Percentiles rank a stretch among this genome's conserved stretches.
Conservation (phyloP, 345 rosid genomes). For the Stellera chamaejasme region DNA sequence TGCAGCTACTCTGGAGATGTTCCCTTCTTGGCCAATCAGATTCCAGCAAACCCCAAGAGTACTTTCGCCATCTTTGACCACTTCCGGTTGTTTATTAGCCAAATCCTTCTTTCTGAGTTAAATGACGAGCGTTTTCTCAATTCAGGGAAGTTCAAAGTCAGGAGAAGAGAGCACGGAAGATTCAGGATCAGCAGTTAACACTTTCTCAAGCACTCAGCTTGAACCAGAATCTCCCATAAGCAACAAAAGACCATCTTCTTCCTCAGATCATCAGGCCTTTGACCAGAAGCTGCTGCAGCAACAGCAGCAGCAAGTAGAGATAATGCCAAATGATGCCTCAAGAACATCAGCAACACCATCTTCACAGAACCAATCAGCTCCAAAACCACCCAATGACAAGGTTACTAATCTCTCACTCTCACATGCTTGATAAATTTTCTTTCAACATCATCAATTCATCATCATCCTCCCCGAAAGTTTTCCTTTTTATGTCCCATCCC, state of each 20-base stretch:
- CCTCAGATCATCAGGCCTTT: conserved; percentile 36
- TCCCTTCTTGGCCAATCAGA: conserved; percentile 99
- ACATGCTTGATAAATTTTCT: conserved; percentile 8
- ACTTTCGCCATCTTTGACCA: conserved; percentile 52
- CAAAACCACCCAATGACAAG: conserved; percentile 68
- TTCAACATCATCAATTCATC: not conserved
- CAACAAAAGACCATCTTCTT: conserved; percentile 29
- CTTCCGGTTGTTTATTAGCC: conserved; percentile 16
- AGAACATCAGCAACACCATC: conserved; percentile 24
- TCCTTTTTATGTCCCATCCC: not conserved
- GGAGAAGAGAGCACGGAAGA: conserved; percentile 66
- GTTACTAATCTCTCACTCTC: conserved; percentile 30
- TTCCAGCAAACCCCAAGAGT: conserved; percentile 87
- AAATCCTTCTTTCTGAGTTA: not conserved
- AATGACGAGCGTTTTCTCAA: conserved; percentile 12
- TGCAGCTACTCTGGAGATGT: conserved; percentile 98
- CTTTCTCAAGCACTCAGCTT: conserved; percentile 48
- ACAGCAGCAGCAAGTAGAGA: conserved; percentile 22
- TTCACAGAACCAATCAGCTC: conserved; percentile 44
- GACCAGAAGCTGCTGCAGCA: conserved; percentile 28
- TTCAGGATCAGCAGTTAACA: conserved; percentile 81
- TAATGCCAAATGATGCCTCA: conserved; percentile 41
- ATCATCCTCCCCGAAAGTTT: no score
- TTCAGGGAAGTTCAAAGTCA: conserved; percentile 83
- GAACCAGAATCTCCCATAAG: conserved; percentile 84